These are phyloP conservation scores for Neurospora sp. DNA, from an alignment of 495 filamentous ascomycete species.

Conservation along the genomic window DNA sequence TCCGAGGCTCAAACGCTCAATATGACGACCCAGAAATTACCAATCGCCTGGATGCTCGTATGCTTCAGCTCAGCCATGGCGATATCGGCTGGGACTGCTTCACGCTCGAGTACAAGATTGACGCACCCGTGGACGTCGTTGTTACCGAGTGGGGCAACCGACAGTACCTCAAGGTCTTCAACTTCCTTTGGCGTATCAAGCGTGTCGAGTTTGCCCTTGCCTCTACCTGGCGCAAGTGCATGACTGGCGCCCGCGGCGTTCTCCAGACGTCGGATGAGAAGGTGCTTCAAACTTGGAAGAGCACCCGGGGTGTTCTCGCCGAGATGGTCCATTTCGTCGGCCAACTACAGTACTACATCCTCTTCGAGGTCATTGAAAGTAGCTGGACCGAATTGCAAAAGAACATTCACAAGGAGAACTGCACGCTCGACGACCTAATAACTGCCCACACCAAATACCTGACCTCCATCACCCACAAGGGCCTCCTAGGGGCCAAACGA, in stretches of 20 bases:
- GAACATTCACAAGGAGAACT: constrained; percentile 67
- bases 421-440: constrained; percentile 92
- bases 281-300: constrained; percentile 80
- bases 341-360: constrained; percentile 96
- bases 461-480: constrained; percentile 90
- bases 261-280: constrained; percentile 71
- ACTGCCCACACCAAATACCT: constrained; percentile 85
- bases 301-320: constrained; percentile 72
- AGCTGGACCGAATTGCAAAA: constrained; percentile 83
- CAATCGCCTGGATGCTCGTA: constrained; percentile 84
- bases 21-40: constrained; percentile 91
- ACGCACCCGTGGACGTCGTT: constrained; percentile 93
- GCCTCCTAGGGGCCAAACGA: constrained; percentile 66
- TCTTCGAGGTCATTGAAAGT: constrained; percentile 95
- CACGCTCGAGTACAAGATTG: constrained; percentile 97
- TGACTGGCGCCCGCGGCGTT: constrained; percentile 89
- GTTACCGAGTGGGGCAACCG: constrained; percentile 90
- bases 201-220: constrained; percentile 89
- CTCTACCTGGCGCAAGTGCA: constrained; percentile 88
- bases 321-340: constrained; percentile 99
- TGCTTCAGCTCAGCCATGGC: constrained; percentile 89
- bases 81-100: constrained; percentile 99
- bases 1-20: constrained; percentile 93
- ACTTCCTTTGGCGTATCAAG: constrained; percentile 98
- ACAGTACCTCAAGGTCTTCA: constrained; percentile 98